phyloP scores from a whole-genome alignment of 345 rosid species.

The Boechera stricta region DNA sequence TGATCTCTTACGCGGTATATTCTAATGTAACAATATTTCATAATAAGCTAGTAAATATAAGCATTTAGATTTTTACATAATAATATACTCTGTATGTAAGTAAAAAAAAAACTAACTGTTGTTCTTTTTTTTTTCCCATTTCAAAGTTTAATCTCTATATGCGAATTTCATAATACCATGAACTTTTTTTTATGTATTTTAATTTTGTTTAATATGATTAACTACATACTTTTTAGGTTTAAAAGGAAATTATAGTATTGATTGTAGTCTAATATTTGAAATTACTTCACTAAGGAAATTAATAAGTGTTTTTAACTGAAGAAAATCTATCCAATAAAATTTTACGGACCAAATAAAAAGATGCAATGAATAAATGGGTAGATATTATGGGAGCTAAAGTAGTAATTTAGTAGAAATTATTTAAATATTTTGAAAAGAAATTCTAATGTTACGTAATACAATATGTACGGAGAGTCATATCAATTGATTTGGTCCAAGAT shows the following conservation, averaged over 20 bases:
- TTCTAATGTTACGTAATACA: background rate
- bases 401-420: background rate
- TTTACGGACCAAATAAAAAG: background rate
- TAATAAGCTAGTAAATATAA: too few relatives aligned
- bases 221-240: too few relatives aligned
- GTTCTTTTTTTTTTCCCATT: too few relatives aligned
- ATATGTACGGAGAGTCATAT: background rate
- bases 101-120: too few relatives aligned
- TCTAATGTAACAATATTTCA: too few relatives aligned
- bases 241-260: background rate
- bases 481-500: background rate
- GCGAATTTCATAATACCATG: too few relatives aligned
- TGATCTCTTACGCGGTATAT: too few relatives aligned
- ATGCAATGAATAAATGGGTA: background rate
- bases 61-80: too few relatives aligned
- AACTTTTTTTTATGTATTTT: too few relatives aligned
- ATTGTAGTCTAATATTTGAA: background rate
- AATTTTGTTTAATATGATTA: too few relatives aligned
- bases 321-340: background rate
- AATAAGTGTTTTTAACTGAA: background rate
- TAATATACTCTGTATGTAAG: too few relatives aligned
- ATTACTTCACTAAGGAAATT: background rate
- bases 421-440: background rate
- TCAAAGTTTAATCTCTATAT: too few relatives aligned
- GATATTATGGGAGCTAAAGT: background rate